Conservation (phyloP, 352 stramenopile genomes). For the Discostella stelligera region DNA sequence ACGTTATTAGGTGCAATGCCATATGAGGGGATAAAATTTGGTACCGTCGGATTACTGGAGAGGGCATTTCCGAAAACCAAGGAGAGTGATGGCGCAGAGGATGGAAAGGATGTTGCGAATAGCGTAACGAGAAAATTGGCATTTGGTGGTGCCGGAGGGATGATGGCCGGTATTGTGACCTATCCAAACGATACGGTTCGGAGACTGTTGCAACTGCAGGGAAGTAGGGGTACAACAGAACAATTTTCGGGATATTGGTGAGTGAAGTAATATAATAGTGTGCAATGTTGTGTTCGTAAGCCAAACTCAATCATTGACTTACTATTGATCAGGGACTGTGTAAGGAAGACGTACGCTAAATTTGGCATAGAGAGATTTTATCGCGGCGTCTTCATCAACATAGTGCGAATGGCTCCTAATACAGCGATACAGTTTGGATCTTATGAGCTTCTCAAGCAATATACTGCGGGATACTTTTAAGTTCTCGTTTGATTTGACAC, state of each 20-base stretch:
- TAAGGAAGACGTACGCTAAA: conserved; percentile 63
- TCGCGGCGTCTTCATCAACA: conserved; percentile 69
- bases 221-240: conserved; percentile 65
- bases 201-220: conserved; percentile 81
- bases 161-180: conserved; percentile 79
- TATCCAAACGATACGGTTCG: conserved; percentile 87
- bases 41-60: conserved; percentile 79
- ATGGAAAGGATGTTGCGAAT: conserved; percentile 23
- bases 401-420: conserved; percentile 80
- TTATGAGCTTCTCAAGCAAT: conserved; percentile 77
- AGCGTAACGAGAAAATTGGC: conserved; percentile 71
- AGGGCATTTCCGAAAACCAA: conserved; percentile 45
- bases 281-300: background rate
- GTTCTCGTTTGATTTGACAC: background rate
- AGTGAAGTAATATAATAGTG: conserved; percentile 2
- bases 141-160: conserved; percentile 73
- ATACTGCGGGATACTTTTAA: conserved; percentile 49
- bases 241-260: conserved; percentile 74
- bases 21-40: conserved; percentile 87
- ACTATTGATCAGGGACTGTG: conserved; percentile 57
- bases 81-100: conserved; percentile 9
- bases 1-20: conserved; percentile 83
- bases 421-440: conserved; percentile 80
- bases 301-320: background rate
- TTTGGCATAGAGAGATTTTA: conserved; percentile 77